phyloP scores from a whole-genome alignment of 140 eudicot species.

The Senecio squalidus region DNA sequence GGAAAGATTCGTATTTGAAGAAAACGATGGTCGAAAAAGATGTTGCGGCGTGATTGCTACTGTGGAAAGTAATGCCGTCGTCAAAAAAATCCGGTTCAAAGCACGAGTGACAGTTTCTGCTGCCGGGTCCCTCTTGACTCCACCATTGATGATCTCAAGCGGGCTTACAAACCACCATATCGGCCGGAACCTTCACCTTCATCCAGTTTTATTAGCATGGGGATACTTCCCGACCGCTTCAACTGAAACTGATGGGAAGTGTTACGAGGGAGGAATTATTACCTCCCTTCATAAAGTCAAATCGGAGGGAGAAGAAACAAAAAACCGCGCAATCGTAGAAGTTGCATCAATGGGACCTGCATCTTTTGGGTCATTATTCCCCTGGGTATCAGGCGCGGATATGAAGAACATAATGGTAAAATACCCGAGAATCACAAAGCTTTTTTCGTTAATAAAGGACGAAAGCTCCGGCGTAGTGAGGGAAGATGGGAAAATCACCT shows the following conservation, averaged over 20 bases:
- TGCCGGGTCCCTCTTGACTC: slow-evolving; percentile 70
- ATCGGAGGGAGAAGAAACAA: slow-evolving; percentile 32
- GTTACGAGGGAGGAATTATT: slow-evolving; percentile 76
- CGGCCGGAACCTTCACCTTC: slow-evolving; percentile 77
- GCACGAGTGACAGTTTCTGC: slow-evolving; percentile 62
- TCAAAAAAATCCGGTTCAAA: slow-evolving; percentile 49
- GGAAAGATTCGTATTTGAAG: slow-evolving; percentile 42
- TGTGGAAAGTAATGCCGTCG: slow-evolving; percentile 26
- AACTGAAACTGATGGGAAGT: slow-evolving; percentile 25
- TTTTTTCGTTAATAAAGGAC: slow-evolving; percentile 65
- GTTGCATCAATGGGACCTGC: slow-evolving; percentile 67
- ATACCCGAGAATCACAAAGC: slow-evolving; percentile 52
- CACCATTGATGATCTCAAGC: slow-evolving; percentile 67
- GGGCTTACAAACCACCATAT: slow-evolving; percentile 73
- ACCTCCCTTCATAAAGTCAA: slow-evolving; percentile 75
- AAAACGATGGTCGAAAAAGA: slow-evolving; percentile 28
- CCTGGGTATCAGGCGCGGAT: slow-evolving; percentile 72
- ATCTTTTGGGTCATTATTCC: slow-evolving; percentile 42
- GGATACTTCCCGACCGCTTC: slow-evolving; percentile 57
- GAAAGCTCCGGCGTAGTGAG: slow-evolving; percentile 63
- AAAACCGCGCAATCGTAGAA: slow-evolving; percentile 53
- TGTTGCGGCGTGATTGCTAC: slow-evolving; percentile 58
- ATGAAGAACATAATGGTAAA: slow-evolving; percentile 49
- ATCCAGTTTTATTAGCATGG: slow-evolving; percentile 73
- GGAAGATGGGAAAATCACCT: slow-evolving; percentile 37